These are phyloP conservation scores for Fusarium temperatum DNA, from an alignment of 2,329 filamentous ascomycete genomes.

Conservation along the genomic window DNA sequence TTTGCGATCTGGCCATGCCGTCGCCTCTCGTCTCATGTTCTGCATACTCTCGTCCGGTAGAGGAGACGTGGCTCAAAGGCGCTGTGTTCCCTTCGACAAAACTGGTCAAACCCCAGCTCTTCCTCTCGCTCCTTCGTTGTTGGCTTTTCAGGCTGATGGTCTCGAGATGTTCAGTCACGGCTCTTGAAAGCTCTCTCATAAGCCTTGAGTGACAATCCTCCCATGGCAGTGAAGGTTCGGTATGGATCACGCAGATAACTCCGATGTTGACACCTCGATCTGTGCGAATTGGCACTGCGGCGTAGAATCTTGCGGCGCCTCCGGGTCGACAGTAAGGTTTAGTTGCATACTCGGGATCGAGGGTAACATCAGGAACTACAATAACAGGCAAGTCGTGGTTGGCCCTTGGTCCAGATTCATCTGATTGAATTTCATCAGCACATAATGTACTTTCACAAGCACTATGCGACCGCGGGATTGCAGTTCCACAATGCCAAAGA, in stretches of 20 bases:
- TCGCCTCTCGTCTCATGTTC: not conserved
- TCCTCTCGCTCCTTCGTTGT: slow-evolving; percentile 47
- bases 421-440: not conserved
- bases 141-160: slow-evolving; percentile 38
- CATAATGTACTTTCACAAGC: slow-evolving; percentile 44
- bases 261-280: slow-evolving; percentile 54
- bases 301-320: slow-evolving; percentile 49
- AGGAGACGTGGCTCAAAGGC: not conserved
- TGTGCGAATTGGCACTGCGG: slow-evolving; percentile 53
- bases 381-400: slow-evolving; percentile 43
- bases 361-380: slow-evolving; percentile 47
- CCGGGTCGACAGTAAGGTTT: slow-evolving; percentile 38
- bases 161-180: slow-evolving; percentile 51
- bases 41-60: not conserved
- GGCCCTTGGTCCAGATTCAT: not conserved
- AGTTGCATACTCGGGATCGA: slow-evolving; percentile 43
- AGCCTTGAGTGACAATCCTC: slow-evolving; percentile 38
- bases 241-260: slow-evolving; percentile 47
- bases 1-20: not conserved
- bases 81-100: slow-evolving; percentile 49
- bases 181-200: slow-evolving; percentile 42
- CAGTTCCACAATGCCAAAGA: slow-evolving; percentile 45
- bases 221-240: slow-evolving; percentile 25
- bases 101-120: slow-evolving; percentile 48
- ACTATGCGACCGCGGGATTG: slow-evolving; percentile 44